Percentiles rank a stretch among this genome's conserved stretches.
These are phyloP conservation scores for Colletotrichum eremochloae DNA, from an alignment of 2,329 filamentous ascomycete species.

Conservation along the genomic window DNA sequence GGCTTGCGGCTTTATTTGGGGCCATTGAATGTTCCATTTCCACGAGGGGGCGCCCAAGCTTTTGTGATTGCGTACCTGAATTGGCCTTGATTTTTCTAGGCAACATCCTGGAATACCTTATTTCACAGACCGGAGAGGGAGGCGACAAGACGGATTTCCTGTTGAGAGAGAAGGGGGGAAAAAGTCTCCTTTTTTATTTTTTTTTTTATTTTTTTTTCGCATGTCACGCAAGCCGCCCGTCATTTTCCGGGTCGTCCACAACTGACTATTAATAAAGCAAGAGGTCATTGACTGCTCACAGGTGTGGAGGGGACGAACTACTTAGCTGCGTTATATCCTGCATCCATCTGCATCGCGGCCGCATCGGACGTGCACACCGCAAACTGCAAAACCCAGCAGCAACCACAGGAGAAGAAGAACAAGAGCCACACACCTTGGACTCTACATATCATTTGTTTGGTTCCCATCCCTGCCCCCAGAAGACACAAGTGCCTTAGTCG, in stretches of 20 bases:
- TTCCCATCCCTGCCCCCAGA: not conserved
- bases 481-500: constrained; percentile 34
- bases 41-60: constrained; percentile 36
- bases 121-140: not conserved
- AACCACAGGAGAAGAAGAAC: not conserved
- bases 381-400: constrained; percentile 24
- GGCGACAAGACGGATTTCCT: too few species aligned
- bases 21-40: constrained; percentile 27
- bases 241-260: constrained; percentile 12
- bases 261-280: constrained; percentile 29
- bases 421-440: constrained; percentile 3
- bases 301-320: not conserved
- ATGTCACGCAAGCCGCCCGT: not conserved
- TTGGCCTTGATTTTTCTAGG: not conserved
- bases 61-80: constrained; percentile 28
- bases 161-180: not conserved
- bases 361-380: constrained; percentile 42
- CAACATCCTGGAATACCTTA: constrained; percentile 11
- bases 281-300: not conserved
- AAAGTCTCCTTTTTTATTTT: not conserved
- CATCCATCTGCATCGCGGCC: constrained; percentile 21
- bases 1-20: constrained; percentile 32
- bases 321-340: constrained; percentile 32
- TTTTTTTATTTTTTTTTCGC: not conserved
- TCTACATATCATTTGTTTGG: constrained; percentile 39